Base-by-base conservation (phyloP, 371 early-diverging fungal species). In the Neoconidiobolus thromboides region DNA sequence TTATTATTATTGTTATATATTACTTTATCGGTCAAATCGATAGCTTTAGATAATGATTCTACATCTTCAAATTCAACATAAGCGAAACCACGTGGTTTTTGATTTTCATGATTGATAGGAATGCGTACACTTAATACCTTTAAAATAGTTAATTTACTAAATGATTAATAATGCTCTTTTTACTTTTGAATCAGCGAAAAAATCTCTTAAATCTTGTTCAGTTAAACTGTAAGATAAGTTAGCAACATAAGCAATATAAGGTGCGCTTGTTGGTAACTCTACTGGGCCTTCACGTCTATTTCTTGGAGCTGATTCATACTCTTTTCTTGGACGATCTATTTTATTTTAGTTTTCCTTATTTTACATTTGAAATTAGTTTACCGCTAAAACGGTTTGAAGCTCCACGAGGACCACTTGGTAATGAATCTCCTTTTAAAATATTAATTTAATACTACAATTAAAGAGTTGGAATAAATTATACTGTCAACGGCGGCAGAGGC, bases 1-100 rank as follows among this genome's bases (percentile, higher is more conserved):
- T 0, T 37, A 67, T 43, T 36, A 48, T 40, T 12, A 37, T 43
- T 9, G 38, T 46, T 5, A 15, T 26, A 52, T 41, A 44, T 42
- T 63, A 73, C 76, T 60, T 68, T 70, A 14, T 88, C 88, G 61
- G 73, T 69, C 60, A 76, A 65, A 26, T 76, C 81, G 62, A 96
- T 72, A 51, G 93, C 93, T 50, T 64, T 70, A 71, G 79, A 82
- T 61, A 96, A 75, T 14, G 84, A 83, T 6, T 89, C 91, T 26
- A 82, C 60, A 59, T 83, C 83, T 9, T 80, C 83, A 65, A 96
- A 96, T 75, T 93, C 93, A 58, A 89, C 85, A 72, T 93, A 96
- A 38, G 89, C 93, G 63, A 86, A 93, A 12, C 96, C 96, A 71
- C 90, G 89, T 55, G 85, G 81, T 71, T 76, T 77, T 49, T 81